These are phyloP conservation scores for Boletus sensibilis DNA, from an alignment of 768 basidiomycete genomes.

Conservation along the genomic window DNA sequence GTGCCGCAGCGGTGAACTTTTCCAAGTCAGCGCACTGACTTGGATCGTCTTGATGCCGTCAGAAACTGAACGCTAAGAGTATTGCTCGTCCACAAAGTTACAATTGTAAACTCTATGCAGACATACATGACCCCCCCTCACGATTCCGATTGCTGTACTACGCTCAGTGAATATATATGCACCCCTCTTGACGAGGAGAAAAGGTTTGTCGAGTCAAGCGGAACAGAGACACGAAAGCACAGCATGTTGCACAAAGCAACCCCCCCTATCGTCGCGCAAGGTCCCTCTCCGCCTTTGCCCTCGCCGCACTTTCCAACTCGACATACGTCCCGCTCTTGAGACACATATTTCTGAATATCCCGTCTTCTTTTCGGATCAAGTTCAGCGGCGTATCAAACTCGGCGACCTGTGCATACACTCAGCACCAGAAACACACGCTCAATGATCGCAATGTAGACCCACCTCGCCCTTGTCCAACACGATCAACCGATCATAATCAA, in stretches of 20 bases:
- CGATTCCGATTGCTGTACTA: too few species aligned
- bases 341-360: slow-evolving; percentile 70
- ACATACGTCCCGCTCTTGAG: slow-evolving; percentile 64
- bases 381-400: slow-evolving; percentile 75
- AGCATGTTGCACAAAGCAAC: not conserved
- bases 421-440: not conserved
- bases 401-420: slow-evolving; percentile 35
- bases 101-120: too few species aligned
- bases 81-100: too few species aligned
- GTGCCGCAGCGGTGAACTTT: too few species aligned
- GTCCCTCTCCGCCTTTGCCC: slow-evolving; percentile 35
- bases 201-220: not conserved
- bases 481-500: slow-evolving; percentile 78
- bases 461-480: slow-evolving; percentile 58
- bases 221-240: not conserved
- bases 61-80: too few species aligned
- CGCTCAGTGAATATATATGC: too few species aligned
- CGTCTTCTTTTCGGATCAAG: slow-evolving; percentile 58
- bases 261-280: not conserved
- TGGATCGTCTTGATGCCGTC: too few species aligned
- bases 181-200: too few species aligned
- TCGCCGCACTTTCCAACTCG: slow-evolving; percentile 60
- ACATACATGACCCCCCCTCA: too few species aligned
- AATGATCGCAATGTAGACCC: not conserved
- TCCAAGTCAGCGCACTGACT: too few species aligned